Base-by-base conservation (phyloP, 1,284 basidiomycete species). In the Trametes polyzona region DNA sequence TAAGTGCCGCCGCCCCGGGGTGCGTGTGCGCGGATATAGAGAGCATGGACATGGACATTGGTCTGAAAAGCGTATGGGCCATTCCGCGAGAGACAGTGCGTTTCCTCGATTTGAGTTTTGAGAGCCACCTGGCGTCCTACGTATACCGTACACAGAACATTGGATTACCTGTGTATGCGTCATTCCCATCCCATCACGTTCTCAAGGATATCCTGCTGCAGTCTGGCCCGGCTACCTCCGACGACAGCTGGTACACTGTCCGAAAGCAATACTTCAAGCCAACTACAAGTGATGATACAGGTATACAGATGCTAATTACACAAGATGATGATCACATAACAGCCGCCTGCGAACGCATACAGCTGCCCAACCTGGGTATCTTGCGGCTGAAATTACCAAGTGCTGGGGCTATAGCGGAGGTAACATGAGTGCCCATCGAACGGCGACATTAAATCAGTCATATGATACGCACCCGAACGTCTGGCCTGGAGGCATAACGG, bases 401-500 rank as follows among this genome's bases (percentile, higher is more conserved):
- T 49, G 9, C 23, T 11, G 17, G 35, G 35, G n/a, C 36, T 29
- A 16, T 27, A 16, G n/a, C 35, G n/a, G n/a, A n/a, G n/a, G n/a
- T n/a, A n/a, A n/a, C n/a, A n/a, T n/a, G n/a, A n/a, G n/a, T n/a
- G n/a, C n/a, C n/a, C n/a, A n/a, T n/a, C n/a, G n/a, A n/a, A n/a
- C n/a, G n/a, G n/a, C n/a, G n/a, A n/a, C n/a, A n/a, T n/a, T n/a
- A n/a, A n/a, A n/a, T n/a, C n/a, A n/a, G n/a, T n/a, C n/a, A n/a
- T n/a, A n/a, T n/a, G n/a, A n/a, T n/a, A n/a, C n/a, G n/a, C n/a
- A n/a, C n/a, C n/a, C n/a, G 33, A 37, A 74, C 9, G 63, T 63
- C n/a, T 55, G 43, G 27, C 66, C 67, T 1, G 59, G 50, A 8
- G 63, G 49, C 9, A 68, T 58, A 21, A 47, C 41, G 19, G 42